Evolutionary conservation across 495 filamentous ascomycete species (phyloP).

Genomic region (Penicillium steckii): DNA sequence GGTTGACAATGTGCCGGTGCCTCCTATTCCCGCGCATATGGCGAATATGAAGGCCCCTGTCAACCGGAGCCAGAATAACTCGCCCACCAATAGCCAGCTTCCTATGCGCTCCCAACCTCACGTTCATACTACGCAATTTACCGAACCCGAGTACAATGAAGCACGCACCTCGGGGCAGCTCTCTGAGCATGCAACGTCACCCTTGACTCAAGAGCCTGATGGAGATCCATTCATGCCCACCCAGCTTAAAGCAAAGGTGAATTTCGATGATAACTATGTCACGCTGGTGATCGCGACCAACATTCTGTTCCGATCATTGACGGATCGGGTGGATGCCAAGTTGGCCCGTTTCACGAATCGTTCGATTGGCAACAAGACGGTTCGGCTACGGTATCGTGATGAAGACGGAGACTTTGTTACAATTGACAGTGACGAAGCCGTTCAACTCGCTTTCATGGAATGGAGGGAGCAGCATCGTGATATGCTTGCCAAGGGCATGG

Average conservation of each 20-base stretch:
- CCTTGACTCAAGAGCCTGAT: constrained; percentile 35
- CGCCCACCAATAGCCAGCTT: constrained; percentile 53
- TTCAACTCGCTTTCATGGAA: constrained; percentile 88
- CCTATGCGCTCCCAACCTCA: constrained; percentile 45
- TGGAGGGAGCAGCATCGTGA: constrained; percentile 76
- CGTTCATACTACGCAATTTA: constrained; percentile 33
- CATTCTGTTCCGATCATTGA: constrained; percentile 87
- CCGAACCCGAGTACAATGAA: constrained; percentile 41
- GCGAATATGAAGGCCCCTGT: constrained; percentile 57
- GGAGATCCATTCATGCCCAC: constrained; percentile 45
- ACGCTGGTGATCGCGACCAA: constrained; percentile 91
- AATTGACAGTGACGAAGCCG: constrained; percentile 92
- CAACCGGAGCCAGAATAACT: constrained; percentile 67
- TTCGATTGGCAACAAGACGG: constrained; percentile 72
- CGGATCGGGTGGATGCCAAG: constrained; percentile 96
- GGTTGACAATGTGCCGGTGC: constrained; percentile 64
- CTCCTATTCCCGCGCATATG: constrained; percentile 61
- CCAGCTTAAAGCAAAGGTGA: constrained; percentile 93
- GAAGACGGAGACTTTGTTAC: constrained; percentile 91
- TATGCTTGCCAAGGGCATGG: constrained; percentile 59
- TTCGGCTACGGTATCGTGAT: constrained; percentile 85
- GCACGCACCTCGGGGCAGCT: constrained; percentile 23
- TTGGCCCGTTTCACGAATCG: constrained; percentile 77
- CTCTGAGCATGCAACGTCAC: constrained; percentile 39
- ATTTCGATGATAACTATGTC: constrained; percentile 78